A percentile compares a stretch with the other conserved stretches of the same genome.
These are phyloP conservation scores for Scenedesmus sp. DNA, from an alignment of 163 green algal species.

Conservation along the genomic window DNA sequence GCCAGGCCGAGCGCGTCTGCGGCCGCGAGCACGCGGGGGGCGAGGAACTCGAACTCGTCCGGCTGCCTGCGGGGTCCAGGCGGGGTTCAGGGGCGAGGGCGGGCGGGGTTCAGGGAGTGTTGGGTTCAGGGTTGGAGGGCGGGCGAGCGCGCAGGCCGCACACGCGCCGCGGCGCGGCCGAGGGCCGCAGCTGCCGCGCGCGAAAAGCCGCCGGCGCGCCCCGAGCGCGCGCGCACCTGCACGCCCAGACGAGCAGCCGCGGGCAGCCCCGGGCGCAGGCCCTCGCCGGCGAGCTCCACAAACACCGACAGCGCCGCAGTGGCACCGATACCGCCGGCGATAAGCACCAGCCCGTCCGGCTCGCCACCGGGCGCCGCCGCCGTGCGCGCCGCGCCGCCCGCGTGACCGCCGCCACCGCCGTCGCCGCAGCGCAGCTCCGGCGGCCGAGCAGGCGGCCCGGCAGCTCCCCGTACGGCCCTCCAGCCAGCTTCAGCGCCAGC, in stretches of 20 bases:
- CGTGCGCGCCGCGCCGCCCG: neutral
- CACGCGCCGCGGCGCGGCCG: no score
- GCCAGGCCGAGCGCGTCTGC: neutral
- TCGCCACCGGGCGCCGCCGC: neutral
- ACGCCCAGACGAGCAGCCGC: neutral
- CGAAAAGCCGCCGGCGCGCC: no score
- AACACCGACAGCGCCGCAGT: constrained; percentile 35
- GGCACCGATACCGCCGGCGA: constrained; percentile 13
- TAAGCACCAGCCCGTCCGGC: neutral
- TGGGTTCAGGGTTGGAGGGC: no score
- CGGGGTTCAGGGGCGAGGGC: no score
- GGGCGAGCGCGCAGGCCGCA: no score
- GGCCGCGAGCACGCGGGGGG: constrained; percentile 19
- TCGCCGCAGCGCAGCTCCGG: neutral
- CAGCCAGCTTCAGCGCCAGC: constrained; percentile 4
- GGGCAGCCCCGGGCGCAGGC: neutral
- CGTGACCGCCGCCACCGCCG: no score
- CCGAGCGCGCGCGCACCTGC: constrained; percentile 2
- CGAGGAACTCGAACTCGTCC: constrained; percentile 40
- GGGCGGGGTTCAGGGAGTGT: neutral
- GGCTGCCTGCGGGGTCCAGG: constrained; percentile 11
- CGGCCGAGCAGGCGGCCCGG: constrained; percentile 12
- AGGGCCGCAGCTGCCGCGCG: no score
- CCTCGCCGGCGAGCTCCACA: neutral
- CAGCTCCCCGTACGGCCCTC: constrained; percentile 38